Conservation (phyloP, 2,329 filamentous ascomycete species). For the Diplodia intermedia region DNA sequence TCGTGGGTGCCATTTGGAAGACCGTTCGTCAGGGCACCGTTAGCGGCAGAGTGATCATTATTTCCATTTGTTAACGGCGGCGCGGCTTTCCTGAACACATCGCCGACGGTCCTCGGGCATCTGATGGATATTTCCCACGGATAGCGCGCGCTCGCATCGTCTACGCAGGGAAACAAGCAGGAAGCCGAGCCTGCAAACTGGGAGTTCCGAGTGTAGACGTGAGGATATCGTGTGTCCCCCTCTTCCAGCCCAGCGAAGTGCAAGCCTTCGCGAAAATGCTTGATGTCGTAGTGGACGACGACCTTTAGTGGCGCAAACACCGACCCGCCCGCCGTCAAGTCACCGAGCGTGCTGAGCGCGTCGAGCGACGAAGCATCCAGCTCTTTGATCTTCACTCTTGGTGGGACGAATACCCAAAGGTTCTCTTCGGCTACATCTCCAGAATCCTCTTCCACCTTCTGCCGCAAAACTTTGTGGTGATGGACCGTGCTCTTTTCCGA, state of each 20-base stretch:
- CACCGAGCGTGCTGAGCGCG: constrained; percentile 35
- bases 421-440: constrained; percentile 61
- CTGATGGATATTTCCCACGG: constrained; percentile 89
- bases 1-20: constrained; percentile 40
- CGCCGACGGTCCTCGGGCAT: constrained; percentile 84
- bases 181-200: constrained; percentile 79
- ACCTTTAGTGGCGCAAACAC: constrained; percentile 67
- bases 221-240: constrained; percentile 82
- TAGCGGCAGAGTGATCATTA: constrained; percentile 43
- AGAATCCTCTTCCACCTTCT: constrained; percentile 67
- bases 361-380: constrained; percentile 57
- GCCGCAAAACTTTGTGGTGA: constrained; percentile 79
- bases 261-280: constrained; percentile 80
- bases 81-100: constrained; percentile 60
- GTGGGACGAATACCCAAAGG: constrained; percentile 65
- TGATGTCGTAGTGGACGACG: constrained; percentile 78
- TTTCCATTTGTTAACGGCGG: constrained; percentile 35
- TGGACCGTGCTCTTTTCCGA: constrained; percentile 67
- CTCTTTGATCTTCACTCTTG: constrained; percentile 67
- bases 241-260: constrained; percentile 89
- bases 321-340: constrained; percentile 38
- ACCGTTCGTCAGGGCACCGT: constrained; percentile 33
- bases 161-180: constrained; percentile 91
- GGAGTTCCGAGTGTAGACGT: constrained; percentile 87
- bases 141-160: constrained; percentile 80